Evolutionary conservation across 352 stramenopile species (phyloP).

Genomic region (Peronospora belbahrii): DNA sequence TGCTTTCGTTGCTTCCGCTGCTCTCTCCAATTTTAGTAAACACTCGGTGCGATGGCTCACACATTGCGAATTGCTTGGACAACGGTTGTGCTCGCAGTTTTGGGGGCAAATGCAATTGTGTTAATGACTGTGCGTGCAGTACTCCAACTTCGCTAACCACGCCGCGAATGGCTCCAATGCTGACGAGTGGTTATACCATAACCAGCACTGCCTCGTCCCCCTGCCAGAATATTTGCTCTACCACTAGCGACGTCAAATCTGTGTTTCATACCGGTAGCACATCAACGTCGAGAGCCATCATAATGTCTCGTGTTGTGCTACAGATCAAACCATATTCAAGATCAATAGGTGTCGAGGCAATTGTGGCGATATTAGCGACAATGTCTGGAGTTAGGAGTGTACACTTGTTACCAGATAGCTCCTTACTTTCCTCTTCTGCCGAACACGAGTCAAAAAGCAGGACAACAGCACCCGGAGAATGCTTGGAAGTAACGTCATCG

Average conservation of each 20-base stretch:
- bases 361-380: constrained; percentile 34
- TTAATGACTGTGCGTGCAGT: constrained; percentile 43
- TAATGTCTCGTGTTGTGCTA: constrained; percentile 28
- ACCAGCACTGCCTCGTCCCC: constrained; percentile 6
- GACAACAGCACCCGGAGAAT: background rate
- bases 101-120: constrained; percentile 58
- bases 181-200: constrained; percentile 20
- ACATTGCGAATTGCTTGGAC: constrained; percentile 48
- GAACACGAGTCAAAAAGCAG: background rate
- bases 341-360: constrained; percentile 19
- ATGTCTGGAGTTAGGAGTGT: constrained; percentile 43
- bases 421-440: background rate
- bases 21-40: constrained; percentile 13
- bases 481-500: background rate
- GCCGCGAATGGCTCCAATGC: constrained; percentile 5
- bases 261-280: background rate
- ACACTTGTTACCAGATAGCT: constrained; percentile 24
- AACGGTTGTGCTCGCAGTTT: constrained; percentile 64
- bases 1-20: constrained; percentile 13
- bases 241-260: constrained; percentile 4
- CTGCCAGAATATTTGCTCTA: constrained; percentile 4
- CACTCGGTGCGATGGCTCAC: constrained; percentile 27
- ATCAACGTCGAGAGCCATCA: constrained; percentile 6
- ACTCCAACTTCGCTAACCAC: constrained; percentile 20
- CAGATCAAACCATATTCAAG: constrained; percentile 23